Conservation (phyloP, 2,329 filamentous ascomycete species). For the Pyrenophora tritici-repentis region DNA sequence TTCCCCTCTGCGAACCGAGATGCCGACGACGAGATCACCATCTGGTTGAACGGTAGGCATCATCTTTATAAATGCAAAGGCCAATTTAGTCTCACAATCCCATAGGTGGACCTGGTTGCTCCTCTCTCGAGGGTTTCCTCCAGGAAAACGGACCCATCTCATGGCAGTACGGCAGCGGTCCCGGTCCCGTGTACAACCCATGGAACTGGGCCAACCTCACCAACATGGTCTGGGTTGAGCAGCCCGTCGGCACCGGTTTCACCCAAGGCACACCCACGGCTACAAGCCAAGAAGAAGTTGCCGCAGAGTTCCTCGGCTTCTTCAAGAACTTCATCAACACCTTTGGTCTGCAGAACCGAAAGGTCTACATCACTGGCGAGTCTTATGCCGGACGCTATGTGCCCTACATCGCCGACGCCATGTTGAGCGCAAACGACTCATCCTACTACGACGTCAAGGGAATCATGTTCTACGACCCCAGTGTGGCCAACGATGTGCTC, state of each 20-base stretch:
- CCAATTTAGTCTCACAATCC: not conserved
- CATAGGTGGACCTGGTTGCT: slow-evolving; percentile 51
- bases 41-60: slow-evolving; percentile 49
- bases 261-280: slow-evolving; percentile 68
- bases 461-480: slow-evolving; percentile 75
- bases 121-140: slow-evolving; percentile 54
- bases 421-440: slow-evolving; percentile 70
- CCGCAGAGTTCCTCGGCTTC: slow-evolving; percentile 75
- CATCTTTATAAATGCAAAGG: not conserved
- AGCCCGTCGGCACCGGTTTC: slow-evolving; percentile 71
- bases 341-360: slow-evolving; percentile 68
- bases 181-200: slow-evolving; percentile 49
- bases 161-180: slow-evolving; percentile 52
- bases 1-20: slow-evolving; percentile 57
- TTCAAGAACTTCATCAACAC: slow-evolving; percentile 77
- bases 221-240: slow-evolving; percentile 77
- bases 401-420: slow-evolving; percentile 73
- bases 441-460: slow-evolving; percentile 70
- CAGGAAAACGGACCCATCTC: slow-evolving; percentile 56
- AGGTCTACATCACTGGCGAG: slow-evolving; percentile 75
- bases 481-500: slow-evolving; percentile 60
- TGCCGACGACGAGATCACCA: slow-evolving; percentile 56
- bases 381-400: slow-evolving; percentile 68
- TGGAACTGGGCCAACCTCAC: slow-evolving; percentile 61
- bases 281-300: slow-evolving; percentile 68